These are phyloP conservation scores for Alternaria ventricosa DNA, from an alignment of 2,329 filamentous ascomycete species.

Conservation along the genomic window DNA sequence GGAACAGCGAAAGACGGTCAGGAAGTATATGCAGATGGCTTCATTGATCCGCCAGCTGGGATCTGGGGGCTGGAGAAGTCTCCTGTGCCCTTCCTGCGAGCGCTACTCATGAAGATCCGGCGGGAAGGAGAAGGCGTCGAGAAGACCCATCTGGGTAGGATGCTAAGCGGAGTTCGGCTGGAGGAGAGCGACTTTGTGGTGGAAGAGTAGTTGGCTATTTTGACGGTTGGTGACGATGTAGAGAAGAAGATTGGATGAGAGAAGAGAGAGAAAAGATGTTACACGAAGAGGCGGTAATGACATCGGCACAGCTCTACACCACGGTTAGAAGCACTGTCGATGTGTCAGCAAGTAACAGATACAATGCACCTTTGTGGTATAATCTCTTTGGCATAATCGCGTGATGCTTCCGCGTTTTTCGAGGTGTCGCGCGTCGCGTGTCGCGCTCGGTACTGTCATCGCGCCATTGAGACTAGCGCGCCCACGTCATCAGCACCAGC, in stretches of 20 bases:
- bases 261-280: neutral
- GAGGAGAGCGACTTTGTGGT: slow-evolving; percentile 39
- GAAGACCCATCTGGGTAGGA: slow-evolving; percentile 55
- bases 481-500: neutral
- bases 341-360: neutral
- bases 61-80: slow-evolving; percentile 46
- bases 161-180: slow-evolving; percentile 48
- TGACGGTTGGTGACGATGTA: neutral
- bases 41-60: slow-evolving; percentile 39
- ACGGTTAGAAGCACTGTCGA: neutral
- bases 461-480: neutral
- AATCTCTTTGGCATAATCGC: neutral
- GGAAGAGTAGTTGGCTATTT: neutral
- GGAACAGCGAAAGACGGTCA: slow-evolving; percentile 23
- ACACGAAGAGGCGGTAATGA: neutral
- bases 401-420: neutral
- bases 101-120: slow-evolving; percentile 41
- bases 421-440: neutral
- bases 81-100: slow-evolving; percentile 52
- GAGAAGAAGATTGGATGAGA: neutral
- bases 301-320: neutral
- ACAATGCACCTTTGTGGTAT: neutral
- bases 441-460: neutral
- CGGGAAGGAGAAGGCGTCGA: slow-evolving; percentile 48
- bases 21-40: slow-evolving; percentile 43